phyloP scores from a whole-genome alignment of 1,284 basidiomycete genomes.

The Phellinidium pouzarii region DNA sequence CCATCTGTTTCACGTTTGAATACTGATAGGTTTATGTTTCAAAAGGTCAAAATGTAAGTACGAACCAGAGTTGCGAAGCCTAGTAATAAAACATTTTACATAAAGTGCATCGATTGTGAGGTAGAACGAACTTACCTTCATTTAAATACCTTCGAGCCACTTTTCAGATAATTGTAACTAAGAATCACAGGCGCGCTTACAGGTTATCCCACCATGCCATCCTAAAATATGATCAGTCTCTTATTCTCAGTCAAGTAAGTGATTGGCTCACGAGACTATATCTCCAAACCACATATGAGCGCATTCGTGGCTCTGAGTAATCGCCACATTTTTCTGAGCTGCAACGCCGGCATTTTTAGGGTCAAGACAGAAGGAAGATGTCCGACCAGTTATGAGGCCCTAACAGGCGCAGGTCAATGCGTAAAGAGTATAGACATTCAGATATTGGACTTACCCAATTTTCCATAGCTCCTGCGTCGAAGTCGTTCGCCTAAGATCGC shows the following conservation, averaged over 20 bases:
- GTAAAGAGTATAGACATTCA: neutral
- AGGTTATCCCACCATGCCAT: conserved; percentile 95
- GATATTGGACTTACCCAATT: conserved; percentile 56
- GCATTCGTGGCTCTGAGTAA: conserved; percentile 75
- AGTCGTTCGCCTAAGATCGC: conserved; percentile 62
- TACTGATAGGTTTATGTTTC: neutral
- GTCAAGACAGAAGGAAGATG: conserved; percentile 79
- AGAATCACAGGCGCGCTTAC: neutral
- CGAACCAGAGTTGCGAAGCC: conserved; percentile 81
- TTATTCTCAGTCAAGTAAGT: conserved; percentile 12
- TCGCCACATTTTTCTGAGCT: conserved; percentile 77
- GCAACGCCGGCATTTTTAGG: conserved; percentile 67
- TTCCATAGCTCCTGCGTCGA: conserved; percentile 93
- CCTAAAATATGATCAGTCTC: conserved; percentile 78
- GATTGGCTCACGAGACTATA: neutral
- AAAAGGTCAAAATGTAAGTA: conserved; percentile 12
- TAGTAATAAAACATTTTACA: conserved; percentile 33
- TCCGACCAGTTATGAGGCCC: conserved; percentile 90
- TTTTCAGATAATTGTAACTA: no score
- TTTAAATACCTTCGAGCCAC: conserved; percentile 62
- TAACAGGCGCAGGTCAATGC: conserved; percentile 20
- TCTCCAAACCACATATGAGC: conserved; percentile 72
- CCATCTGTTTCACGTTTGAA: conserved; percentile 48
- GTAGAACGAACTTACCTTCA: conserved; percentile 41
- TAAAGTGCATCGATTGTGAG: neutral